A percentile compares a stretch with the other conserved stretches of the same genome.
These are phyloP conservation scores for Botryotinia calthae DNA, from an alignment of 2,329 filamentous ascomycete species.

Conservation along the genomic window DNA sequence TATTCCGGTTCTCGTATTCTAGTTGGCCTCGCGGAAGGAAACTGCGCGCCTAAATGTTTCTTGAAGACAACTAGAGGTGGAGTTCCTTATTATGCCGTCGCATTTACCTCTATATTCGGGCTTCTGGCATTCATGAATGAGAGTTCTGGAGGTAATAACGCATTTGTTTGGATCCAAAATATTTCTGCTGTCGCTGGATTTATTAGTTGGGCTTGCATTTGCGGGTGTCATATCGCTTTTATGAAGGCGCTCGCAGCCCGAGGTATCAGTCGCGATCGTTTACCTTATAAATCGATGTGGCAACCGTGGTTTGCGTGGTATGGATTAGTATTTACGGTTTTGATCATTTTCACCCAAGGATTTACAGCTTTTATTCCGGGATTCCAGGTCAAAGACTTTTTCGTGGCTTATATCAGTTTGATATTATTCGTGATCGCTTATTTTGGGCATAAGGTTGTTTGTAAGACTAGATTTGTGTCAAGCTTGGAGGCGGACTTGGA, in stretches of 20 bases:
- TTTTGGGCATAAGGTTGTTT: slow-evolving; percentile 56
- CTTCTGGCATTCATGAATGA: slow-evolving; percentile 68
- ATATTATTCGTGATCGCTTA: slow-evolving; percentile 61
- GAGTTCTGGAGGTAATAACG: slow-evolving; percentile 53
- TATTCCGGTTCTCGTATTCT: slow-evolving; percentile 56
- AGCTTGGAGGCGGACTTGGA: slow-evolving; percentile 44
- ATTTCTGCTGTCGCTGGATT: slow-evolving; percentile 67
- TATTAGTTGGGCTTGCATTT: slow-evolving; percentile 68
- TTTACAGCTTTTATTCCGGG: slow-evolving; percentile 62
- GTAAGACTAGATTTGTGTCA: slow-evolving; percentile 40
- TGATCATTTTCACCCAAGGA: slow-evolving; percentile 66
- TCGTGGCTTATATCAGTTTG: slow-evolving; percentile 62
- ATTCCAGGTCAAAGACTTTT: slow-evolving; percentile 61
- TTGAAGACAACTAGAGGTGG: slow-evolving; percentile 48
- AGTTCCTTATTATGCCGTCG: slow-evolving; percentile 54
- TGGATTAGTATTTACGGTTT: slow-evolving; percentile 61
- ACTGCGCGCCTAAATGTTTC: slow-evolving; percentile 57
- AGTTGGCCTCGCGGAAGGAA: slow-evolving; percentile 54
- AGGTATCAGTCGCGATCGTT: slow-evolving; percentile 53
- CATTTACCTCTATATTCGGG: slow-evolving; percentile 54
- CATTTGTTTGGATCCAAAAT: slow-evolving; percentile 73
- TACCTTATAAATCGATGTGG: slow-evolving; percentile 60
- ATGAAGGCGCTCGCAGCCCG: slow-evolving; percentile 57
- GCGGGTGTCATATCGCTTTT: slow-evolving; percentile 62
- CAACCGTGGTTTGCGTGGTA: slow-evolving; percentile 66